phyloP scores from a whole-genome alignment of 148 eudicot species.

The Nepenthes gracilis region DNA sequence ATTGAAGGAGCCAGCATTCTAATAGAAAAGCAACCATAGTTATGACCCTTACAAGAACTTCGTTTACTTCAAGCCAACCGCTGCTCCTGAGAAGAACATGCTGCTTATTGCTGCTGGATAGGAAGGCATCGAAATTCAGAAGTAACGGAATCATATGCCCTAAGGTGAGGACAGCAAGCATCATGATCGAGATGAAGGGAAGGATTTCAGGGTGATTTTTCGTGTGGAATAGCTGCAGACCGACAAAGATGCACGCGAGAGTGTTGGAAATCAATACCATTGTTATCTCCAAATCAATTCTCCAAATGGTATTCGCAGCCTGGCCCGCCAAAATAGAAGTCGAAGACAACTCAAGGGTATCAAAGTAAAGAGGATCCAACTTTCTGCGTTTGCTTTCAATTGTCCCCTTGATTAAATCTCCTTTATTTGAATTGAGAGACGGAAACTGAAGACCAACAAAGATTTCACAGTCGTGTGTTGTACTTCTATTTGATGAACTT shows the following conservation, averaged over 20 bases:
- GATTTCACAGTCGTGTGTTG: slow-evolving; percentile 60
- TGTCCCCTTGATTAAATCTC: slow-evolving; percentile 38
- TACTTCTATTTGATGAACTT: slow-evolving; percentile 14
- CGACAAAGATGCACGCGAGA: slow-evolving; percentile 60
- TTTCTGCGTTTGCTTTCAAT: slow-evolving; percentile 66
- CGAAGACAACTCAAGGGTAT: slow-evolving; percentile 39
- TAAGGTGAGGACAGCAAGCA: slow-evolving; percentile 60
- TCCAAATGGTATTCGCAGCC: slow-evolving; percentile 53
- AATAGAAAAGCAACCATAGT: slow-evolving; percentile 88
- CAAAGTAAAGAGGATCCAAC: slow-evolving; percentile 57
- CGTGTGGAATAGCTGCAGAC: slow-evolving; percentile 62
- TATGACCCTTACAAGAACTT: slow-evolving; percentile 75
- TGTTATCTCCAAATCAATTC: slow-evolving; percentile 80
- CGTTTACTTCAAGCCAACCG: slow-evolving; percentile 88
- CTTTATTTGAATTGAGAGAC: slow-evolving; percentile 21
- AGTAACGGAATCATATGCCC: slow-evolving; percentile 75
- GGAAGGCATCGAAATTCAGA: slow-evolving; percentile 79
- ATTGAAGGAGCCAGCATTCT: slow-evolving; percentile 71
- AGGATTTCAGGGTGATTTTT: slow-evolving; percentile 48
- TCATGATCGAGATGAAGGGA: slow-evolving; percentile 60
- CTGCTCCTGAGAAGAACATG: slow-evolving; percentile 49
- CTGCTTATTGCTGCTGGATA: slow-evolving; percentile 30
- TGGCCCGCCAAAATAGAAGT: slow-evolving; percentile 39
- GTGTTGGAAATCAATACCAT: slow-evolving; percentile 85
- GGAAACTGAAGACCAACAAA: slow-evolving; percentile 44